Base-by-base conservation (phyloP, 2,329 filamentous ascomycete genomes). In the Colletotrichum chrysophilum region DNA sequence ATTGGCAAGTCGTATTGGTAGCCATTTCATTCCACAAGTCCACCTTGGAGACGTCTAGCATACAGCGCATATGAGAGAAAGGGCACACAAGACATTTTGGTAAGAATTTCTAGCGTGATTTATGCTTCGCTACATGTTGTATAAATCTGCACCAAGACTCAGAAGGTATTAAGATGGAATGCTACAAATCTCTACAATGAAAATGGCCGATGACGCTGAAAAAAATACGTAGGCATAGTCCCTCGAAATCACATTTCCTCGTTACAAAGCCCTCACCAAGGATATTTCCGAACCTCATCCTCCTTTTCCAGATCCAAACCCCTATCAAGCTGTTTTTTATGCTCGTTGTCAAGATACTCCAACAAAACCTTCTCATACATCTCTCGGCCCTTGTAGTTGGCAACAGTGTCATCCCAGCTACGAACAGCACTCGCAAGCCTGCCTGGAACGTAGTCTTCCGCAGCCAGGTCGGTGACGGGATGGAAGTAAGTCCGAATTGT, bases 401-500 rank as follows among this genome's bases (percentile, higher is more conserved):
- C 90, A 9, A 97, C 94, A 84, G 95, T 93, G 58, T 93, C 91
- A 1, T 93, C 94, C 95, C 95, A 97, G 82, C 94, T 96, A 52
- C 95, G 87, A 5, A 97, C 86, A 7, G 94, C 95, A 79, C 93
- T 95, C 3, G 95, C 95, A 80, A 97, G 83, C 38, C 95, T 84
- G 0, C 95, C 95, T 0, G 95, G 95, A 1, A 97, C 94, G 82
- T 94, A 94, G 21, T 92, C 91, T 84, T 96, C 94, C 81, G 91
- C 83, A 0, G 86, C 92, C 74, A 96, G 90, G 18, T 93, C 91
- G 0, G 88, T 92, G 34, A 96, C 85, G 0, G 93, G 94, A 75
- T 93, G 90, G 80, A 96, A 96, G 82, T 96, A 96, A 1, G 94
- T 96, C 14, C 94, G 87, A 66, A 96, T 95, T 0, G 94, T 96